Evolutionary conservation across 371 early-diverging fungal genomes (phyloP), one percentile per base, ranked within the genome.

Genomic region (Rhizopus stolonifer): DNA sequence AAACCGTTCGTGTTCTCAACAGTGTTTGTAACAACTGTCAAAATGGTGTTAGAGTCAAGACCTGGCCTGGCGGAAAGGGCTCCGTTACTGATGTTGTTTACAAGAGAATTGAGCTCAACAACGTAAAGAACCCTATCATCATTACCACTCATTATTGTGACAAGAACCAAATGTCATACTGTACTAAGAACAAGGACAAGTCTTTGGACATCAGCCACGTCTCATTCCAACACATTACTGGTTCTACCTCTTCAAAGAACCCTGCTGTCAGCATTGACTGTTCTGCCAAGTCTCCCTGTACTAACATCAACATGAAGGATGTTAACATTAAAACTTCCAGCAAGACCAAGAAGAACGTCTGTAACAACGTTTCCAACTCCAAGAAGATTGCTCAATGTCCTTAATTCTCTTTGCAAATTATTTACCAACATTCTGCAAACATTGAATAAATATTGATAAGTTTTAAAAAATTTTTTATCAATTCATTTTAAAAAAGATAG

Each of bases 21-120:
- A 60, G 56, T 44, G 48, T 26, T 4, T 71, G 68, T 54, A 61
- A 44, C 29, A 56, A 71, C 48, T 71, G 71, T 38, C 68, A 67
- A 51, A 67, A 67, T 31, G 68, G 71, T 57, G 55, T 71, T 18
- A 56, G 70, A 50, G 65, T 67, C 58, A 71, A 71, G 62, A 65
- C 65, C 17, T 70, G 71, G 68, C 54, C 64, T 6, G 68, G 71
- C 10, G 68, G 71, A 19, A 61, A 61, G 40, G 65, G 67, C 10
- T 40, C 53, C 3, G 71, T 70, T 14, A 34, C 39, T 24, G 49
- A 59, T 26, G 56, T 70, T 42, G 61, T 46, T 11, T 70, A 54
- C 18, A 32, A 58, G 17, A 45, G 61, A 18, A 46, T 64, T 10
- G 23, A 56, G 9, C 50, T 70, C 22, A 40, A 42, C 21, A 61